phyloP scores from a whole-genome alignment of 2,329 filamentous ascomycete species.

The Fusarium denticulatum region DNA sequence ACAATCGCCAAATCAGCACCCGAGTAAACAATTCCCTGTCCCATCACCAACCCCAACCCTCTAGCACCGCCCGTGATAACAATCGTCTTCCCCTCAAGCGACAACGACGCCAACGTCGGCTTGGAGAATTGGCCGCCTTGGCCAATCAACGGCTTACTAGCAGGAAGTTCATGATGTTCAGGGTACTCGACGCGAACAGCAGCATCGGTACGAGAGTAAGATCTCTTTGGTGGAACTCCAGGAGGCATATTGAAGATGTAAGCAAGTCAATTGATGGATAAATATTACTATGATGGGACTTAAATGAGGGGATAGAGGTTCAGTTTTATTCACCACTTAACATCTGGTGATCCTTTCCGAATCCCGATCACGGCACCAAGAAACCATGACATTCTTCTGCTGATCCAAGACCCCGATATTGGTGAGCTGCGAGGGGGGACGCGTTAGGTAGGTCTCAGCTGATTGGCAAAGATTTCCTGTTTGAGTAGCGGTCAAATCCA shows the following conservation, averaged over 20 bases:
- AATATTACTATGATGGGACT: neutral
- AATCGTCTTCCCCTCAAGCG: slow-evolving; percentile 82
- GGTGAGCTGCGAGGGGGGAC: neutral
- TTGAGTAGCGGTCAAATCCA: neutral
- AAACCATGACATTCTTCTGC: neutral
- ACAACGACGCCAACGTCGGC: slow-evolving; percentile 85
- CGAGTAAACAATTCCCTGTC: slow-evolving; percentile 86
- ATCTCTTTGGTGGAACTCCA: slow-evolving; percentile 27
- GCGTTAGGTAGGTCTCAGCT: neutral
- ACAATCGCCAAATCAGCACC: slow-evolving; percentile 91
- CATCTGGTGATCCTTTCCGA: slow-evolving; percentile 2
- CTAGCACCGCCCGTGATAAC: slow-evolving; percentile 91
- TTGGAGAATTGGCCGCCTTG: slow-evolving; percentile 83
- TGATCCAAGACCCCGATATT: neutral
- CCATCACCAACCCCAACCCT: slow-evolving; percentile 91
- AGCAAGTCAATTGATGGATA: neutral
- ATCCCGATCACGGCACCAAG: neutral
- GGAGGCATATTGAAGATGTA: slow-evolving; percentile 13
- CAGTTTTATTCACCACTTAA: neutral
- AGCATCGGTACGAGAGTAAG: slow-evolving; percentile 81
- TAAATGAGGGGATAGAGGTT: neutral
- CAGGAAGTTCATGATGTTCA: slow-evolving; percentile 75
- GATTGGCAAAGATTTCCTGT: neutral
- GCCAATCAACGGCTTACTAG: slow-evolving; percentile 75
- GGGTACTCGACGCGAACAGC: slow-evolving; percentile 82